A percentile compares a stretch with the other conserved stretches of the same genome.
Evolutionary conservation across 352 stramenopile species (phyloP).

Genomic region (Phytopythium helicoides): DNA sequence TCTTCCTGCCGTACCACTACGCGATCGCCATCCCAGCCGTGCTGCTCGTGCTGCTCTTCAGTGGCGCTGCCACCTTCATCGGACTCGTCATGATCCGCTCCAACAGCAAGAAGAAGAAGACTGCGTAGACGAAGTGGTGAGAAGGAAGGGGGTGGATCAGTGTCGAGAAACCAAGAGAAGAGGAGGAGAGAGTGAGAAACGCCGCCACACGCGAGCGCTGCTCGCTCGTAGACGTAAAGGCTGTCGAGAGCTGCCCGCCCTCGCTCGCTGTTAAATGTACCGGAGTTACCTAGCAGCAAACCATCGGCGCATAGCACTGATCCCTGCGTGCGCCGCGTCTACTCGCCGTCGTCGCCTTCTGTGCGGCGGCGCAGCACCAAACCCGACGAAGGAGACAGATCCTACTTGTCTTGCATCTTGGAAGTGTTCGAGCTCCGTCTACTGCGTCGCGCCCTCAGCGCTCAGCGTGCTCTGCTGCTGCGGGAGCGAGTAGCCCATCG

Average conservation of each 20-base stretch:
- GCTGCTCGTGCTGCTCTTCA: slow-evolving; percentile 85
- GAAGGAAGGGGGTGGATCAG: background rate
- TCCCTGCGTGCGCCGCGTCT: background rate
- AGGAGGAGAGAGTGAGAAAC: too few species aligned
- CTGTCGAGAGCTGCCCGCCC: too few species aligned
- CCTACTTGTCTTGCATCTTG: background rate
- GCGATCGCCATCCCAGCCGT: slow-evolving; percentile 86
- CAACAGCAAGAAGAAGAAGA: slow-evolving; percentile 70
- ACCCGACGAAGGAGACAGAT: background rate
- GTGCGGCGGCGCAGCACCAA: background rate
- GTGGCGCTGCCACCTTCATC: slow-evolving; percentile 81
- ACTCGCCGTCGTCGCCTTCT: background rate
- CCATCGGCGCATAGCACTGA: too few species aligned
- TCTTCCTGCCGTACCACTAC: slow-evolving; percentile 89
- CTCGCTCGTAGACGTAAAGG: too few species aligned
- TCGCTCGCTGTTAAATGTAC: too few species aligned
- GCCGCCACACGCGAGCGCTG: too few species aligned
- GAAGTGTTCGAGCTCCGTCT: slow-evolving; percentile 11
- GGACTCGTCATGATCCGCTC: slow-evolving; percentile 89
- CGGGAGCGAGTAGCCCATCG: slow-evolving; percentile 80
- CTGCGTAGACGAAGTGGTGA: background rate
- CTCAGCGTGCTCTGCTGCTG: slow-evolving; percentile 64
- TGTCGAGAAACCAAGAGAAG: too few species aligned
- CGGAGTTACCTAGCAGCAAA: too few species aligned
- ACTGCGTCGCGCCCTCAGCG: slow-evolving; percentile 39